Percentiles rank a stretch among this genome's conserved stretches.
Conservation (phyloP, 2,329 filamentous ascomycete genomes). For the Fusarium sp. region DNA sequence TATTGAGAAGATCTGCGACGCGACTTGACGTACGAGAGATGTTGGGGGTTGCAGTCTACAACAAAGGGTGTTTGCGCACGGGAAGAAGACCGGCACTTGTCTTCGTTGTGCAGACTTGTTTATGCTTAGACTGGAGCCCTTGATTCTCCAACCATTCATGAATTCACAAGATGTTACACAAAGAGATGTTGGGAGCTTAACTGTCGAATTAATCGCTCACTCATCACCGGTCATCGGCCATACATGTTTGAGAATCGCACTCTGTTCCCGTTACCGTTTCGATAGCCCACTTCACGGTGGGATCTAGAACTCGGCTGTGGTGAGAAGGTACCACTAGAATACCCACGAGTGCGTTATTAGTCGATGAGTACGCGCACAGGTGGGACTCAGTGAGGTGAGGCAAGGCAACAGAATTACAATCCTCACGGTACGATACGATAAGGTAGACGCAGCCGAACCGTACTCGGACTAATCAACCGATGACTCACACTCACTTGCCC, state of each 20-base stretch:
- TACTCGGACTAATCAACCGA: conserved; percentile 23
- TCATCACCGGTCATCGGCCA: conserved; percentile 28
- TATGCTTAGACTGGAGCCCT: conserved; percentile 13
- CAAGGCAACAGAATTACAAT: conserved; percentile 23
- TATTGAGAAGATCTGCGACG: conserved; percentile 34
- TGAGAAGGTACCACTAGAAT: conserved; percentile 38
- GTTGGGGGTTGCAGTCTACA: conserved; percentile 22
- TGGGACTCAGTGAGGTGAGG: conserved; percentile 21
- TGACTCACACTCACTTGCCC: conserved; percentile 40
- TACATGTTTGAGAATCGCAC: conserved; percentile 19
- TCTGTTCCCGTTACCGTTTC: conserved; percentile 20
- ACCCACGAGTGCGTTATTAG: conserved; percentile 35
- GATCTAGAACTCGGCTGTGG: conserved; percentile 43
- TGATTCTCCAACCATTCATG: conserved; percentile 16
- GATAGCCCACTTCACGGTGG: conserved; percentile 27
- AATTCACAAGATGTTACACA: conserved; percentile 14
- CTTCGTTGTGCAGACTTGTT: conserved; percentile 2
- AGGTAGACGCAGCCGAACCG: conserved; percentile 13
- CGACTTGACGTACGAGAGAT: conserved; percentile 39
- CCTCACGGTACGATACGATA: conserved; percentile 12
- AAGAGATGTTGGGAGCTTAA: not conserved
- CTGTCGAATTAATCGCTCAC: conserved; percentile 41
- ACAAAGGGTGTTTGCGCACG: conserved; percentile 2
- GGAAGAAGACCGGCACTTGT: conserved; percentile 30
- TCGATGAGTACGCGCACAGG: conserved; percentile 33